phyloP scores from a whole-genome alignment of 768 basidiomycete species.

The Amanita molliuscula region DNA sequence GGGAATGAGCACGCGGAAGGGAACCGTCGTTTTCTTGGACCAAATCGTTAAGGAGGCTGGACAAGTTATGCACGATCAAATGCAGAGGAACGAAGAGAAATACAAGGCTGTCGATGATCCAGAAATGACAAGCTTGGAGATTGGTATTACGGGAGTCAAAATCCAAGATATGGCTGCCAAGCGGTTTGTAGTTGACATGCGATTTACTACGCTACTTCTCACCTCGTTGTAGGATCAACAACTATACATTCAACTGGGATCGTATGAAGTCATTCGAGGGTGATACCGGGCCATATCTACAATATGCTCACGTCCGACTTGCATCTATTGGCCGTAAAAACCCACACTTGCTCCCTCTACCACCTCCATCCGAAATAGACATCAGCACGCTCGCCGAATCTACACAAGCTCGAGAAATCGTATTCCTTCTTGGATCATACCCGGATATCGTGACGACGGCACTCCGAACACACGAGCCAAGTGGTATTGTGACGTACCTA shows the following conservation, averaged over 20 bases:
- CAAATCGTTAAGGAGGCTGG: conserved; percentile 87
- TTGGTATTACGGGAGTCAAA: conserved; percentile 93
- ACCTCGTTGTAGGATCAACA: conserved; percentile 63
- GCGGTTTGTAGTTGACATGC: conserved; percentile 38
- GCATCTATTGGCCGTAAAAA: conserved; percentile 89
- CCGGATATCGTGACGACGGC: conserved; percentile 88
- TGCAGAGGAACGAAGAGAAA: conserved; percentile 91
- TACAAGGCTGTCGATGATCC: conserved; percentile 85
- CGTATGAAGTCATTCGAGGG: conserved; percentile 95
- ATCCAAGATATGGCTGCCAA: conserved; percentile 97
- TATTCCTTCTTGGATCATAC: conserved; percentile 80
- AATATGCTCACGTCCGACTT: conserved; percentile 93
- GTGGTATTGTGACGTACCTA: conserved; percentile 82
- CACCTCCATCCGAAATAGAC: conserved; percentile 57
- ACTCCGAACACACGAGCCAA: conserved; percentile 78
- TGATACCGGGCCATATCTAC: conserved; percentile 91
- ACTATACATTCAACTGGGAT: conserved; percentile 92
- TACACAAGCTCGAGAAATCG: conserved; percentile 71
- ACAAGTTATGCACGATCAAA: conserved; percentile 91
- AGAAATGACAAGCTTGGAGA: conserved; percentile 62
- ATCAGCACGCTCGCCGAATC: conserved; percentile 58
- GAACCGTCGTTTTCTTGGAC: conserved; percentile 91
- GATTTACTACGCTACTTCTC: conserved; percentile 4
- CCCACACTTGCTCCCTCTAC: conserved; percentile 74
- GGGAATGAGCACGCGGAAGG: conserved; percentile 92